Conservation (phyloP, 306 rosid species). For the Vigna radiata region DNA sequence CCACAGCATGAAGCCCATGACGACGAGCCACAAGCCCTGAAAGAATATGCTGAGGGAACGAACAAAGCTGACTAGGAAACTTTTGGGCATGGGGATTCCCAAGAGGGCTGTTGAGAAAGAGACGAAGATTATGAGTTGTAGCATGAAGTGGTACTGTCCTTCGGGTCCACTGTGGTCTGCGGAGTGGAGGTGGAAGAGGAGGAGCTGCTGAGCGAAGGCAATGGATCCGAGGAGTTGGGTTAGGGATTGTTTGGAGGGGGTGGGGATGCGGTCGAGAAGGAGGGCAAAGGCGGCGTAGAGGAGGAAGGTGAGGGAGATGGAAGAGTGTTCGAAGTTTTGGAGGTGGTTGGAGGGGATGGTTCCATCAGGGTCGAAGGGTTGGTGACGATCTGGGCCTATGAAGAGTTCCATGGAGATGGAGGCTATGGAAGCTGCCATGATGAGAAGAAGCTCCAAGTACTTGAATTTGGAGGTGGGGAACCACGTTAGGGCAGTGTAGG, state of each 20-base stretch:
- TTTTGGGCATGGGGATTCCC: conserved; percentile 58
- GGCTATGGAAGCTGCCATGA: conserved; percentile 54
- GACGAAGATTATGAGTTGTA: conserved; percentile 55
- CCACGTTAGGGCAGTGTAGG: conserved; percentile 67
- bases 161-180: conserved; percentile 83
- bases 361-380: conserved; percentile 71
- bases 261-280: conserved; percentile 52
- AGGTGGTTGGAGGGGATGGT: conserved; percentile 88
- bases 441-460: conserved; percentile 66
- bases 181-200: conserved; percentile 80
- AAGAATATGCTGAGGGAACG: conserved; percentile 65
- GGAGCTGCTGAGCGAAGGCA: conserved; percentile 75
- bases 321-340: conserved; percentile 83
- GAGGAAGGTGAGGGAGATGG: conserved; percentile 67
- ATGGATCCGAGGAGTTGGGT: conserved; percentile 65
- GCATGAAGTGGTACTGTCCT: conserved; percentile 79
- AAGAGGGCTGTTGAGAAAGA: conserved; percentile 60
- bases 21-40: conserved; percentile 77
- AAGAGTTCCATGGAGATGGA: conserved; percentile 86
- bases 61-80: conserved; percentile 67
- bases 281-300: conserved; percentile 61
- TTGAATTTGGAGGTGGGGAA: conserved; percentile 62
- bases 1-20: conserved; percentile 81
- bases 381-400: conserved; percentile 71
- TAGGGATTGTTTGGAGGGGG: conserved; percentile 37